phyloP scores from a whole-genome alignment of 306 rosid species.

The Prunus mongolica region DNA sequence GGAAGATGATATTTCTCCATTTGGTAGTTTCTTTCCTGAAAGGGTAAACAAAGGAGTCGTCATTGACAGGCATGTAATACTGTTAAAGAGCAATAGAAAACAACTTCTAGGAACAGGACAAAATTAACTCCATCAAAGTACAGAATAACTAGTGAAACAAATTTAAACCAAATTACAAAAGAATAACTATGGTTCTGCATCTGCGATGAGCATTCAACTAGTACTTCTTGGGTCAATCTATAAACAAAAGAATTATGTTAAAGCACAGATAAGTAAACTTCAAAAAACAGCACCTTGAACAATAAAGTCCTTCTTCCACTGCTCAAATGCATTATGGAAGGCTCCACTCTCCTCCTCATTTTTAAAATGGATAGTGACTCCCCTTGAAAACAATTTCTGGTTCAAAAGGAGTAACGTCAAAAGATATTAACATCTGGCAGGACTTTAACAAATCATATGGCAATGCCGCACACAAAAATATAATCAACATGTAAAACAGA shows the following conservation, averaged over 20 bases:
- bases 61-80: neutral
- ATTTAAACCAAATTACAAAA: neutral
- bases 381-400: constrained; percentile 62
- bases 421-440: constrained; percentile 11
- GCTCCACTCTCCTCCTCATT: constrained; percentile 69
- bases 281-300: constrained; percentile 56
- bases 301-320: constrained; percentile 56
- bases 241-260: neutral
- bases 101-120: neutral
- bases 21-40: constrained; percentile 52
- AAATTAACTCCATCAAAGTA: neutral
- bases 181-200: neutral
- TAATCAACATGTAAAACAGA: neutral
- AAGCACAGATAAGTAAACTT: constrained; percentile 11
- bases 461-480: neutral
- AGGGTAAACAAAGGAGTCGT: neutral
- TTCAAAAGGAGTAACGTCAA: constrained; percentile 35
- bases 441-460: neutral
- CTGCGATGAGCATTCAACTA: neutral
- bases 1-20: constrained; percentile 47
- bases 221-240: neutral
- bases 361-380: constrained; percentile 58
- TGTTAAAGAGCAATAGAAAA: neutral
- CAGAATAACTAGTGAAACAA: neutral
- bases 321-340: constrained; percentile 67